These are phyloP conservation scores for Pluteus cervinus DNA, from an alignment of 768 basidiomycete species.

Conservation along the genomic window DNA sequence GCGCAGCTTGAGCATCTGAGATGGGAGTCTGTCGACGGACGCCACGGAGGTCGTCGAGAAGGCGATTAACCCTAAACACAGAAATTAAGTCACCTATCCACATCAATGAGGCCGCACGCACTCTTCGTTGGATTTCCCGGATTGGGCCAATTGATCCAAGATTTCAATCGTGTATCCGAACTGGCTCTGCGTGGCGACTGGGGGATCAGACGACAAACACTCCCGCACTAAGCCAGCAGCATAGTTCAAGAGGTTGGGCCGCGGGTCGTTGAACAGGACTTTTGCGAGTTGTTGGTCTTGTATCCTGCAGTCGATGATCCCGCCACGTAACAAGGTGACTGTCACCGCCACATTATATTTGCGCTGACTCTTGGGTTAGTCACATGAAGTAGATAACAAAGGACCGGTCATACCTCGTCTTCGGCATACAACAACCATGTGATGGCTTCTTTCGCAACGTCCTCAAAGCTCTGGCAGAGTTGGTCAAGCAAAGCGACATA, in stretches of 20 bases:
- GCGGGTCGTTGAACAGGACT: slow-evolving; percentile 71
- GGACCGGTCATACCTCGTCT: slow-evolving; percentile 65
- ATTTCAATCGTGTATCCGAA: slow-evolving; percentile 79
- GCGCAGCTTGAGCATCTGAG: slow-evolving; percentile 32
- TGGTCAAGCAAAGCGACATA: slow-evolving; percentile 88
- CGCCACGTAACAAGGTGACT: slow-evolving; percentile 78
- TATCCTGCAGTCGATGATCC: slow-evolving; percentile 68
- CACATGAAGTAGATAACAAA: too few species aligned
- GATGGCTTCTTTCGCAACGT: slow-evolving; percentile 94
- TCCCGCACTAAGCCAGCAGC: slow-evolving; percentile 81
- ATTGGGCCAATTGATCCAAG: slow-evolving; percentile 63
- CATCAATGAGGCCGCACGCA: slow-evolving; percentile 33
- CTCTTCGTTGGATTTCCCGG: slow-evolving; percentile 82
- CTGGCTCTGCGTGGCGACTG: slow-evolving; percentile 73
- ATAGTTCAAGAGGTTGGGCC: slow-evolving; percentile 73
- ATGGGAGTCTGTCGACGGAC: slow-evolving; percentile 43
- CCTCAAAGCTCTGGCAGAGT: slow-evolving; percentile 82
- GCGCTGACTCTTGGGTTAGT: slow-evolving; percentile 45
- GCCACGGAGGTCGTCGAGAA: slow-evolving; percentile 81
- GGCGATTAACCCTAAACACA: slow-evolving; percentile 47
- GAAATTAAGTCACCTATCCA: slow-evolving; percentile 6
- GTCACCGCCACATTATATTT: slow-evolving; percentile 97
- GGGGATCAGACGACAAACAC: slow-evolving; percentile 75
- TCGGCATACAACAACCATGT: slow-evolving; percentile 96
- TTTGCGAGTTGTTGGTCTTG: slow-evolving; percentile 92